These are phyloP conservation scores for Zizania palustris DNA, from an alignment of 202 grass and related monocot genomes.

Conservation along the genomic window DNA sequence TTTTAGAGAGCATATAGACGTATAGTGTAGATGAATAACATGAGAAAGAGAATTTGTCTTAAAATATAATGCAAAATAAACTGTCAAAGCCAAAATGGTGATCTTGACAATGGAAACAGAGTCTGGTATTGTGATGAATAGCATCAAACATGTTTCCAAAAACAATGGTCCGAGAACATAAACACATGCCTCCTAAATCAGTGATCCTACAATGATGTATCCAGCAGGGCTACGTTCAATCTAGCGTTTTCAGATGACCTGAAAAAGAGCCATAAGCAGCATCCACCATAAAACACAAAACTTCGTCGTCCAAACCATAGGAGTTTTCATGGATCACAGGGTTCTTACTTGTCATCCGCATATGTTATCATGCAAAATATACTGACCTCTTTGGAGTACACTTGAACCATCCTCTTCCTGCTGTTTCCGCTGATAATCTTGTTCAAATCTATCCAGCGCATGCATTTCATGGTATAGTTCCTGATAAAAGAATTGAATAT, in stretches of 20 bases:
- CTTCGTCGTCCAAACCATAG: conserved; percentile 19
- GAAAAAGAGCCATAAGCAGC: conserved; percentile 21
- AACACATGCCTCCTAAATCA: background rate
- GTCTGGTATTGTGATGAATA: conserved; percentile 15
- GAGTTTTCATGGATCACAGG: background rate
- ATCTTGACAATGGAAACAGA: conserved; percentile 11
- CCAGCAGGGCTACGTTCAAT: conserved; percentile 12
- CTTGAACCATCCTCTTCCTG: conserved; percentile 74
- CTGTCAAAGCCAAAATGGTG: conserved; percentile 9
- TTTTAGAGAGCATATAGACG: conserved; percentile 14
- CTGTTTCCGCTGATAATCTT: conserved; percentile 78
- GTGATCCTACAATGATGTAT: conserved; percentile 24
- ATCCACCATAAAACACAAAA: conserved; percentile 12
- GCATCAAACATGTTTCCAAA: background rate
- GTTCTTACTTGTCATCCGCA: conserved; percentile 33
- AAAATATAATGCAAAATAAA: conserved; percentile 15
- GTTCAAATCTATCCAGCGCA: conserved; percentile 90
- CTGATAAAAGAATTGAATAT: conserved; percentile 41
- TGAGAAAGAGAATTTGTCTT: conserved; percentile 36
- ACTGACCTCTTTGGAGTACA: conserved; percentile 67
- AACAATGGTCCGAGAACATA: background rate
- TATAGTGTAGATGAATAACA: conserved; percentile 27
- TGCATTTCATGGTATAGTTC: conserved; percentile 94
- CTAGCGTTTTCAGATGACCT: background rate
- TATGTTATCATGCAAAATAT: conserved; percentile 30